These are phyloP conservation scores for Blastobotrys aristatus DNA, from an alignment of 1,139 yeast species.

Conservation along the genomic window DNA sequence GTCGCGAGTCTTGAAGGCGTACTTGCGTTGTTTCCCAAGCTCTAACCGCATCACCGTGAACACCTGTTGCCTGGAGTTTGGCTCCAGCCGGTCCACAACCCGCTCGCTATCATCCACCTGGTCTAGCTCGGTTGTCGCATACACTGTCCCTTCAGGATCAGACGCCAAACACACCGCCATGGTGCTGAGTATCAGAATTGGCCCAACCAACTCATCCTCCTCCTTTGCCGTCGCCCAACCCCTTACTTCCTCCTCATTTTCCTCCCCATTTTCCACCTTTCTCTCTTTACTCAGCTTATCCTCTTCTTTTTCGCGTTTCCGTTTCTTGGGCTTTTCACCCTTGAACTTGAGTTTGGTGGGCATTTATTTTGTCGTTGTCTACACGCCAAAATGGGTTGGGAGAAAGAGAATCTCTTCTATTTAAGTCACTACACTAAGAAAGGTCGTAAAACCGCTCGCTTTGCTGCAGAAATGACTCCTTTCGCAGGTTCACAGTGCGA, in stretches of 20 bases:
- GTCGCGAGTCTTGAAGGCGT: conserved; percentile 35
- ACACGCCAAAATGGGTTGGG: not conserved
- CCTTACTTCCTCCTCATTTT: conserved; percentile 18
- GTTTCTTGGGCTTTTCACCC: conserved; percentile 37
- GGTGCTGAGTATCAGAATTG: conserved; percentile 25
- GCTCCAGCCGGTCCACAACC: conserved; percentile 39
- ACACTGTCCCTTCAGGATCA: conserved; percentile 22
- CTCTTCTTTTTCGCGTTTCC: conserved; percentile 19
- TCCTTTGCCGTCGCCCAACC: conserved; percentile 39
- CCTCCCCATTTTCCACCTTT: conserved; percentile 4
- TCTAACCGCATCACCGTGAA: conserved; percentile 34
- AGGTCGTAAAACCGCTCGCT: conserved; percentile 23
- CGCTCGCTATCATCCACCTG: conserved; percentile 18
- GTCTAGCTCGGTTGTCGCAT: conserved; percentile 25
- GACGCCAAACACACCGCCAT: conserved; percentile 25
- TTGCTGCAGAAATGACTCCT: conserved; percentile 23
- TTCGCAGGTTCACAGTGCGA: conserved; percentile 16
- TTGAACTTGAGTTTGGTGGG: conserved; percentile 42
- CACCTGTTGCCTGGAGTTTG: conserved; percentile 38
- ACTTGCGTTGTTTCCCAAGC: conserved; percentile 15
- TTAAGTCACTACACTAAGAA: not conserved
- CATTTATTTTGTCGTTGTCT: conserved; percentile 28
- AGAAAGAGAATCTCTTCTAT: not conserved
- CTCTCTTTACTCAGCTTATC: conserved; percentile 22
- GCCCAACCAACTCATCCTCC: conserved; percentile 37